Percentiles rank a stretch among this genome's conserved stretches.
Evolutionary conservation across 2,329 filamentous ascomycete species (phyloP).

Genomic region (Akanthomyces muscarius): DNA sequence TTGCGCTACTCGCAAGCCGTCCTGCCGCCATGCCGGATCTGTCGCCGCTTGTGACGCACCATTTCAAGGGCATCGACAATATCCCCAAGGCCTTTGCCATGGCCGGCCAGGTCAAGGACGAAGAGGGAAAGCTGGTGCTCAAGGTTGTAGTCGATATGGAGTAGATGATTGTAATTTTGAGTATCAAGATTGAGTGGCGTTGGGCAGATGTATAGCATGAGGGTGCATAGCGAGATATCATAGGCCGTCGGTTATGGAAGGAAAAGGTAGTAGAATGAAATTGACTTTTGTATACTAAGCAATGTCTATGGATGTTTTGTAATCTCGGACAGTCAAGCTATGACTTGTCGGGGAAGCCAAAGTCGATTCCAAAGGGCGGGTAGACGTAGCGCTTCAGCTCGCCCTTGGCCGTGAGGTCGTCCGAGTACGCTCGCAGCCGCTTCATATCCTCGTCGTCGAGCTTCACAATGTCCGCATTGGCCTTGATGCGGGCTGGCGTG

Average conservation of each 20-base stretch:
- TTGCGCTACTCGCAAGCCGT: conserved; percentile 46
- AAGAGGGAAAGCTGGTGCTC: conserved; percentile 64
- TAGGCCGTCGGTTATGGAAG: too few relatives aligned
- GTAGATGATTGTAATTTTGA: background rate
- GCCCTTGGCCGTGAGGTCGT: conserved; percentile 44
- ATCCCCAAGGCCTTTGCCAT: conserved; percentile 68
- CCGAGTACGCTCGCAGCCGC: conserved; percentile 55
- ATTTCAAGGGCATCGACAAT: conserved; percentile 58
- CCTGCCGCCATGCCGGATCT: conserved; percentile 58
- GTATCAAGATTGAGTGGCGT: background rate
- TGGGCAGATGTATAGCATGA: background rate
- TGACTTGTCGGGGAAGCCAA: conserved; percentile 68
- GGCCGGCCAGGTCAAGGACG: conserved; percentile 67
- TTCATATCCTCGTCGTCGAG: conserved; percentile 61
- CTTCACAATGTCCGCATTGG: conserved; percentile 63
- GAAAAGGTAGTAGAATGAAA: background rate
- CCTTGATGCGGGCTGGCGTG: conserved; percentile 62
- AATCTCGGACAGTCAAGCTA: conserved; percentile 13
- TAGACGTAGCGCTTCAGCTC: conserved; percentile 62
- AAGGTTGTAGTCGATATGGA: conserved; percentile 64
- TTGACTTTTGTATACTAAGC: background rate
- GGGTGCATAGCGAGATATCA: conserved; percentile 13
- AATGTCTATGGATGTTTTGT: conserved; percentile 15
- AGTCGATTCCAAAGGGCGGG: conserved; percentile 63
- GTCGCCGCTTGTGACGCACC: conserved; percentile 66